Evolutionary conservation across 331 rosid species (phyloP), one percentile per base, ranked within the genome.

Genomic region (Prunus yedoensis): DNA sequence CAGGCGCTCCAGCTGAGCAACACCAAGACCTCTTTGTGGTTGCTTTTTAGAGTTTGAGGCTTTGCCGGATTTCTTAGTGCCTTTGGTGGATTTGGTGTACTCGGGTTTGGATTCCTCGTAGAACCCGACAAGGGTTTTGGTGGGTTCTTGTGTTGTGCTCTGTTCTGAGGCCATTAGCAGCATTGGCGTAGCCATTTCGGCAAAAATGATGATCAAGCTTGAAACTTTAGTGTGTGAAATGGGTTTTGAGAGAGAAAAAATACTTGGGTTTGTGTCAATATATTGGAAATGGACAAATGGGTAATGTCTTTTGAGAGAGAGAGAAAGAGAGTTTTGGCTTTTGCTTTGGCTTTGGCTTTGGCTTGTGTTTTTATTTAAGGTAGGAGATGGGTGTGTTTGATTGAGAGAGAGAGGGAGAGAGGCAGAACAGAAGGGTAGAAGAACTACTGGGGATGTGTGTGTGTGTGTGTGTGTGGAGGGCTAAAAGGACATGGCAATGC

Each of bases 21-120:
- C 94, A 3, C 99, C 99, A 2, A 94, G 73, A 0, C 99, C 99
- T 77, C 99, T 79, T 74, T 89, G 96, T 0, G 87, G 93, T 43
- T 50, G 71, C 68, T 90, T 92, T 72, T 88, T 88, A 30, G 57
- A 77, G 78, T 38, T 79, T 10, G 83, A 77, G 14, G 54, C 85
- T 56, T 79, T 87, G 3, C 64, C 18, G 47, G 68, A 16, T 63
- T 27, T 60, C 38, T 25, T 12, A 16, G 66, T 27, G 41, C 35
- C 8, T 75, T 88, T 82, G 76, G 43, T 73, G 49, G 69, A 80
- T n/a, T 71, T 53, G 47, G 71, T 28, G 14, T 51, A 5, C 12
- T 72, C 83, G 4, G 78, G 71, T 58, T 80, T 85, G 56, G 79
- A 45, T 52, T 78, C 80, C 25, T 81, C 74, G 41, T 60, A 60